Evolutionary conservation across 1,284 basidiomycete species (phyloP).

Genomic region (Albatrellus sp.): DNA sequence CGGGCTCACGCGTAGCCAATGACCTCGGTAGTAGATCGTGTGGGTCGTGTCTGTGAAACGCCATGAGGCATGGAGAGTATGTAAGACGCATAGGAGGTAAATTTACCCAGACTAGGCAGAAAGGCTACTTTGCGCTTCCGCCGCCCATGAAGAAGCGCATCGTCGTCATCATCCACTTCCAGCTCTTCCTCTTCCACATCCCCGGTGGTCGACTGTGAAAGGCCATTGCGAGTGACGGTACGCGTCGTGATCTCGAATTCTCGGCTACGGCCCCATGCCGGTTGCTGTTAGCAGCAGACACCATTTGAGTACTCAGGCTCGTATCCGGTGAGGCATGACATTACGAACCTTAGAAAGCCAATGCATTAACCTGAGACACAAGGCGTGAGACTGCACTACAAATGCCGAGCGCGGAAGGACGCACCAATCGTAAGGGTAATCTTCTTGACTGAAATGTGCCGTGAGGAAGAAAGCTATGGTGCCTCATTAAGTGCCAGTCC

Average conservation of each 20-base stretch:
- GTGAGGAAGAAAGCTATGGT: constrained; percentile 70
- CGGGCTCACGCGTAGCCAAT: constrained; percentile 63
- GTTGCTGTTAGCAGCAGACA: constrained; percentile 40
- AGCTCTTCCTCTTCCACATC: constrained; percentile 71
- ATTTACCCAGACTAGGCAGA: constrained; percentile 62
- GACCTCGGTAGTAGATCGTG: constrained; percentile 76
- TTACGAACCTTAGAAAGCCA: constrained; percentile 63
- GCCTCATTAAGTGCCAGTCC: neutral
- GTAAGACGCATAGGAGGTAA: constrained; percentile 17
- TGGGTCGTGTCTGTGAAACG: constrained; percentile 58
- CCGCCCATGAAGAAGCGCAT: constrained; percentile 47
- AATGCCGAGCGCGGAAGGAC: constrained; percentile 11
- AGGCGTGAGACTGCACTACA: constrained; percentile 4
- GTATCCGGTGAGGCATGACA: neutral
- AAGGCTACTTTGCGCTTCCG: constrained; percentile 66
- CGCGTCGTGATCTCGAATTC: constrained; percentile 82
- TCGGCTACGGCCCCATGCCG: constrained; percentile 70
- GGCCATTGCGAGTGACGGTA: constrained; percentile 43
- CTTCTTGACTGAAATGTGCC: constrained; percentile 74
- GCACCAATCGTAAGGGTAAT: constrained; percentile 76
- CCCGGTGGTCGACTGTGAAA: constrained; percentile 55
- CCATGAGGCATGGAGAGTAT: constrained; percentile 3
- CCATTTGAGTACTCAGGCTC: neutral
- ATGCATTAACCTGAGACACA: constrained; percentile 58
- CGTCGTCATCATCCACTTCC: constrained; percentile 45